These are phyloP conservation scores for Quercus lobata DNA, from an alignment of 331 rosid species.

Conservation along the genomic window DNA sequence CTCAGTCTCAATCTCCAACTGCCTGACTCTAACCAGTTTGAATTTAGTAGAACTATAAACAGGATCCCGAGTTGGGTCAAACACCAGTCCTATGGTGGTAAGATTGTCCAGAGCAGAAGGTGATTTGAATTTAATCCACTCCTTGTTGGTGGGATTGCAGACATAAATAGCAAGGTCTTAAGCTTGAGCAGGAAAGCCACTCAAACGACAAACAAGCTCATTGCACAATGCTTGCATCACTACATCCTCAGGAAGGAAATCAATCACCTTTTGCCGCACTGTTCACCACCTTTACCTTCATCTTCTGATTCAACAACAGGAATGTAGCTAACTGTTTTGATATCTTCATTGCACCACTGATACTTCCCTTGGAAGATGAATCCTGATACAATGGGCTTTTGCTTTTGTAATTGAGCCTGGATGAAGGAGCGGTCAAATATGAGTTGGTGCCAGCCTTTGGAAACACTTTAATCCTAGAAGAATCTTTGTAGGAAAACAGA, in stretches of 20 bases:
- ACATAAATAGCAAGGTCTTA: too few relatives aligned
- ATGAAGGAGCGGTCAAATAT: slow-evolving; percentile 41
- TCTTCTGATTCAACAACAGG: slow-evolving; percentile 1
- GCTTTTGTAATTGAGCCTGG: slow-evolving; percentile 32
- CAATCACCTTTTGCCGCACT: slow-evolving; percentile 20
- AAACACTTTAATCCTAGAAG: slow-evolving; percentile 39
- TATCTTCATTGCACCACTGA: slow-evolving; percentile 16
- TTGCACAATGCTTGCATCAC: slow-evolving; percentile 45
- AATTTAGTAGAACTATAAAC: too few relatives aligned
- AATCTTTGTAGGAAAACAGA: slow-evolving; percentile 30
- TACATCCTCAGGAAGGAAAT: slow-evolving; percentile 53
- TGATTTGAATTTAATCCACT: too few relatives aligned
- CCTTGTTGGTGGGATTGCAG: too few relatives aligned
- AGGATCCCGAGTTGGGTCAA: too few relatives aligned
- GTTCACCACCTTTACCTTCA: background rate
- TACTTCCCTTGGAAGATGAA: slow-evolving; percentile 49
- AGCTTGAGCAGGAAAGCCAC: too few relatives aligned
- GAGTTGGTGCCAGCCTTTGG: slow-evolving; percentile 36
- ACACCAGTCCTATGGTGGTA: too few relatives aligned
- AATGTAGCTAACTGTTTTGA: slow-evolving; percentile 31
- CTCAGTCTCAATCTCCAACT: too few relatives aligned
- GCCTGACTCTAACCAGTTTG: too few relatives aligned
- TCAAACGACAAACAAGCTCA: slow-evolving; percentile 41
- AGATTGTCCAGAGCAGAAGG: too few relatives aligned
- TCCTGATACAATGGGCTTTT: slow-evolving; percentile 23